phyloP scores from a whole-genome alignment of 1,139 yeast genomes.

The Scheffersomyces lignicola region DNA sequence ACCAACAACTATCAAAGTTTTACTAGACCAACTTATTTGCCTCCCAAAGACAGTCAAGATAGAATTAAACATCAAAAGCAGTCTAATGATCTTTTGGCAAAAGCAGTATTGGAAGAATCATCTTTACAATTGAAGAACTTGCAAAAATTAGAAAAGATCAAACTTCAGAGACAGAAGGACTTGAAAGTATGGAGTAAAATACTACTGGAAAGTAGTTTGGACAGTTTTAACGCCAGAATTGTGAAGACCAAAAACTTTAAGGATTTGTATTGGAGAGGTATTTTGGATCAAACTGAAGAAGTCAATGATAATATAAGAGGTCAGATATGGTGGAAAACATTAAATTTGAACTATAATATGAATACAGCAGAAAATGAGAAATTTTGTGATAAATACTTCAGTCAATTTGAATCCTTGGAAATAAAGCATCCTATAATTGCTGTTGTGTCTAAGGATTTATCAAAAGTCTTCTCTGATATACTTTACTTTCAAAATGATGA shows the following conservation, averaged over 20 bases:
- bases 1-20: slow-evolving; percentile 33
- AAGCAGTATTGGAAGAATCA: slow-evolving; percentile 46
- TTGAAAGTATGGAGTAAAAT: slow-evolving; percentile 41
- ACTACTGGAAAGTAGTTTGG: slow-evolving; percentile 6
- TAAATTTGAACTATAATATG: slow-evolving; percentile 35
- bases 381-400: slow-evolving; percentile 19
- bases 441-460: slow-evolving; percentile 23
- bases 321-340: slow-evolving; percentile 50
- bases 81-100: slow-evolving; percentile 49
- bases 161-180: slow-evolving; percentile 34
- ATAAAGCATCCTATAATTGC: slow-evolving; percentile 1
- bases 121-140: slow-evolving; percentile 29
- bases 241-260: slow-evolving; percentile 19
- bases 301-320: slow-evolving; percentile 45
- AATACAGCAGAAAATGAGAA: slow-evolving; percentile 14
- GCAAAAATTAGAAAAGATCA: slow-evolving; percentile 23
- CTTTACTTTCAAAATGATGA: slow-evolving; percentile 36
- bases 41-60: slow-evolving; percentile 62
- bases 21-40: slow-evolving; percentile 67
- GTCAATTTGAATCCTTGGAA: slow-evolving; percentile 11
- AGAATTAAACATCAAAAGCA: slow-evolving; percentile 56
- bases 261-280: slow-evolving; percentile 69
- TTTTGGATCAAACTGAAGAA: slow-evolving; percentile 16
- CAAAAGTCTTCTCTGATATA: slow-evolving; percentile 43
- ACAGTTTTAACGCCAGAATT: background rate